Evolutionary conservation across 352 stramenopile genomes (phyloP).

Genomic region (Globisporangium carolinianum): DNA sequence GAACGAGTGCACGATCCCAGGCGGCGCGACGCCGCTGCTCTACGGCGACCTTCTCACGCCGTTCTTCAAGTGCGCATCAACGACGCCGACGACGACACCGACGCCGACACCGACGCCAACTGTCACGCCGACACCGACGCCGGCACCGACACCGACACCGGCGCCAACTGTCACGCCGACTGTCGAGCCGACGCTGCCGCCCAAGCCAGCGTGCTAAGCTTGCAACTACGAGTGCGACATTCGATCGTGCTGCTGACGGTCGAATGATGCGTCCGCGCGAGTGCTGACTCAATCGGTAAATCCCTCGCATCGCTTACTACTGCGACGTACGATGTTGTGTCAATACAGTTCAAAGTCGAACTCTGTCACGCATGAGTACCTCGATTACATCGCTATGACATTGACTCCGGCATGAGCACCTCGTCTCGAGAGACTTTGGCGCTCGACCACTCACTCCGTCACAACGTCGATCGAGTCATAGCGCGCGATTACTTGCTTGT

Average conservation of each 20-base stretch:
- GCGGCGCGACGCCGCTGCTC: background rate
- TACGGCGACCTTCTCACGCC: conserved; percentile 4
- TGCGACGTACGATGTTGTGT: background rate
- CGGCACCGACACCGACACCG: background rate
- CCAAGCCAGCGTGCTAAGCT: background rate
- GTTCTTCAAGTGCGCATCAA: conserved; percentile 1
- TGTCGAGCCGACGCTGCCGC: background rate
- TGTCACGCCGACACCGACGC: background rate
- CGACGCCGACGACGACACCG: background rate
- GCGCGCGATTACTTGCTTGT: too few species aligned
- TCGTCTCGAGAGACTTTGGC: too few species aligned
- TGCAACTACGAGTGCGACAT: background rate
- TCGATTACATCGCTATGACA: too few species aligned
- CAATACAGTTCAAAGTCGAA: too few species aligned
- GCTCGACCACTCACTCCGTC: too few species aligned
- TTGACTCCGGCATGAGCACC: too few species aligned
- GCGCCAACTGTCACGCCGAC: background rate
- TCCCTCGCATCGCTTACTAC: background rate
- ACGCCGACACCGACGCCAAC: background rate
- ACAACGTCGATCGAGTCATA: too few species aligned
- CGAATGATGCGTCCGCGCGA: too few species aligned
- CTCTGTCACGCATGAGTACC: too few species aligned
- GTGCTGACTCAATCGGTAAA: background rate
- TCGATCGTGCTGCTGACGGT: background rate
- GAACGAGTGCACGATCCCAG: conserved; percentile 2